A percentile compares a stretch with the other conserved stretches of the same genome.
phyloP scores from a whole-genome alignment of 169 alveolate species.

The Perkinsus marinus region DNA sequence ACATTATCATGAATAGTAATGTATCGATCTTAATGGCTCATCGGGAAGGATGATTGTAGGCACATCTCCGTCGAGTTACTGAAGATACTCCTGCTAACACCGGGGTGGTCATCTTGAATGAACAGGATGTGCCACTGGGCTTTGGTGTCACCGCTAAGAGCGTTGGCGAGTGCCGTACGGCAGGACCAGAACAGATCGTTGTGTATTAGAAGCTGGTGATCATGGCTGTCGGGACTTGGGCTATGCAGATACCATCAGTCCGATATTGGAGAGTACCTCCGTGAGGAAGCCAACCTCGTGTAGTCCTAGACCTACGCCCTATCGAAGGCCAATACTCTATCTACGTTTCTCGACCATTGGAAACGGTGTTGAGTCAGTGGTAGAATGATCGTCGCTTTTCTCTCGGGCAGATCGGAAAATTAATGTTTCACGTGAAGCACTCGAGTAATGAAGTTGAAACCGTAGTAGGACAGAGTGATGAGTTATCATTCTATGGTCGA shows the following conservation, averaged over 20 bases:
- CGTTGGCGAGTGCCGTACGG: constrained; percentile 65
- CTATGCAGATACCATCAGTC: constrained; percentile 42
- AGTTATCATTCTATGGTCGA: too few species aligned
- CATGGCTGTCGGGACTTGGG: neutral
- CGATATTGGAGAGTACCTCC: constrained; percentile 81
- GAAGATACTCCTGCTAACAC: constrained; percentile 28
- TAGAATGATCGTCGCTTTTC: too few species aligned
- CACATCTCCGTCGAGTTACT: constrained; percentile 62
- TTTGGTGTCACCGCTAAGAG: constrained; percentile 78
- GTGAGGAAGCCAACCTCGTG: constrained; percentile 72
- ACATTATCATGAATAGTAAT: too few species aligned
- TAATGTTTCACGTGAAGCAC: too few species aligned
- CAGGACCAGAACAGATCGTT: constrained; percentile 59
- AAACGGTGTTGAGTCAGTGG: neutral
- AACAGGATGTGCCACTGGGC: constrained; percentile 48
- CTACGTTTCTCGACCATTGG: neutral
- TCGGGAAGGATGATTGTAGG: constrained; percentile 3
- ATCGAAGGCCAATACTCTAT: constrained; percentile 10
- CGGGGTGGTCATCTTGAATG: constrained; percentile 22
- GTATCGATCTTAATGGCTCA: too few species aligned
- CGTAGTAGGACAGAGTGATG: too few species aligned
- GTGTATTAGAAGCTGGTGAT: constrained; percentile 42
- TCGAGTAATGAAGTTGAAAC: too few species aligned
- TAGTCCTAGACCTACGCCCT: constrained; percentile 8
- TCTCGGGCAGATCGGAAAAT: too few species aligned